Conservation (phyloP, 176 grass and related monocot genomes). For the Zea mays region DNA sequence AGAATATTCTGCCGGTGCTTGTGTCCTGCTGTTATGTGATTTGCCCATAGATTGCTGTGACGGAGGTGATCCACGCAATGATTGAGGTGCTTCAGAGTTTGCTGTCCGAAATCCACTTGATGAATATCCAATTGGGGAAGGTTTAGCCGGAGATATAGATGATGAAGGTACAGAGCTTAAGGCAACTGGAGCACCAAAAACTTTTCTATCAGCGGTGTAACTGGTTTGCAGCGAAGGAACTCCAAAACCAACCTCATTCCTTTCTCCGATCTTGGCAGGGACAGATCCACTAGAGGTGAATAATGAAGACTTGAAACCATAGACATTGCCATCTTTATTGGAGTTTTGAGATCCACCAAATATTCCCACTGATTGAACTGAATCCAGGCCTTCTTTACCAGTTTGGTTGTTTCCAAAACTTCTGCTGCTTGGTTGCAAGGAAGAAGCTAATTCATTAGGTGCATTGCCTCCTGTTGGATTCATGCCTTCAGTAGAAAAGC, state of each 20-base stretch:
- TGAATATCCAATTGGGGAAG: constrained; percentile 30
- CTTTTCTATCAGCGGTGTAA: constrained; percentile 36
- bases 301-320: constrained; percentile 49
- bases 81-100: constrained; percentile 49
- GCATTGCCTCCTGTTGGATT: constrained; percentile 47
- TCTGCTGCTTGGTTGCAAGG: constrained; percentile 42
- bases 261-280: constrained; percentile 46
- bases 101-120: constrained; percentile 41
- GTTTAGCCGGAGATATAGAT: constrained; percentile 38
- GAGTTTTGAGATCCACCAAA: constrained; percentile 38
- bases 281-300: constrained; percentile 51
- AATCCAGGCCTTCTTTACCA: constrained; percentile 42
- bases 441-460: constrained; percentile 45
- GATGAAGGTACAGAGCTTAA: constrained; percentile 34
- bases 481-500: constrained; percentile 40
- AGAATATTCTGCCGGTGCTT: constrained; percentile 38
- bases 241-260: constrained; percentile 39
- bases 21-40: constrained; percentile 43
- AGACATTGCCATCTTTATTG: constrained; percentile 43
- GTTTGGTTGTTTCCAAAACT: constrained; percentile 36
- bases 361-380: constrained; percentile 47
- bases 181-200: constrained; percentile 40
- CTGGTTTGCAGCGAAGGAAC: constrained; percentile 27
- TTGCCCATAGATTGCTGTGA: constrained; percentile 47
- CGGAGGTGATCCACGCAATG: constrained; percentile 30